Evolutionary conservation across 257 asterid species (phyloP).

Genomic region (Plantago ovata): DNA sequence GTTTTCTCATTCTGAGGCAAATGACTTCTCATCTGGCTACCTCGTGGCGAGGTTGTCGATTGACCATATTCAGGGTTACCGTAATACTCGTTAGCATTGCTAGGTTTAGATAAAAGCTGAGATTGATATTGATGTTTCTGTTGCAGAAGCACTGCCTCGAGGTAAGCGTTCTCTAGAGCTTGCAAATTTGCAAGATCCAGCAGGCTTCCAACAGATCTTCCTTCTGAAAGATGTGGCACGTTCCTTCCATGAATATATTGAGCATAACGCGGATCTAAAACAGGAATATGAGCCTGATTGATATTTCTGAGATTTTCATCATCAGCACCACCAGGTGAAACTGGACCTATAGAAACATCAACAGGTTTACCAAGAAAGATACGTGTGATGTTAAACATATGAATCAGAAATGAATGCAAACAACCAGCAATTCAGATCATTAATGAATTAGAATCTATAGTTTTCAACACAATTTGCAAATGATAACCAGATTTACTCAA

Average conservation of each 20-base stretch:
- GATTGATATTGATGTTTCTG: constrained; percentile 51
- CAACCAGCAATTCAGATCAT: constrained; percentile 21
- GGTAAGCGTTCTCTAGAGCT: constrained; percentile 60
- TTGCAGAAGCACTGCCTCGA: constrained; percentile 59
- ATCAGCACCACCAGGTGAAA: constrained; percentile 33
- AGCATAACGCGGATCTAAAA: constrained; percentile 38
- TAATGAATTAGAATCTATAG: constrained; percentile 22
- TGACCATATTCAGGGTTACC: constrained; percentile 32
- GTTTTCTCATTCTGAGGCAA: constrained; percentile 42
- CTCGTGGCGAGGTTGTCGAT: constrained; percentile 29
- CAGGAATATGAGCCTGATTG: constrained; percentile 39
- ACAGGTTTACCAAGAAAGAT: background rate
- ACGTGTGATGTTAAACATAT: background rate
- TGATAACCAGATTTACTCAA: constrained; percentile 16
- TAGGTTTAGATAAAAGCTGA: constrained; percentile 29
- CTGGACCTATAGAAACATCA: constrained; percentile 38
- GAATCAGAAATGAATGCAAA: background rate
- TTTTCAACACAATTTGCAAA: background rate
- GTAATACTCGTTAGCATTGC: constrained; percentile 34
- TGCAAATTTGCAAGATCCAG: constrained; percentile 44
- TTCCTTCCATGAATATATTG: constrained; percentile 35
- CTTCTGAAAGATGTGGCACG: constrained; percentile 28
- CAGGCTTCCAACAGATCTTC: constrained; percentile 30
- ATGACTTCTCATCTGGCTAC: constrained; percentile 28
- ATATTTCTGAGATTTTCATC: constrained; percentile 37